Conservation (phyloP, 1,139 yeast species). For the Yamadazyma mexicana region DNA sequence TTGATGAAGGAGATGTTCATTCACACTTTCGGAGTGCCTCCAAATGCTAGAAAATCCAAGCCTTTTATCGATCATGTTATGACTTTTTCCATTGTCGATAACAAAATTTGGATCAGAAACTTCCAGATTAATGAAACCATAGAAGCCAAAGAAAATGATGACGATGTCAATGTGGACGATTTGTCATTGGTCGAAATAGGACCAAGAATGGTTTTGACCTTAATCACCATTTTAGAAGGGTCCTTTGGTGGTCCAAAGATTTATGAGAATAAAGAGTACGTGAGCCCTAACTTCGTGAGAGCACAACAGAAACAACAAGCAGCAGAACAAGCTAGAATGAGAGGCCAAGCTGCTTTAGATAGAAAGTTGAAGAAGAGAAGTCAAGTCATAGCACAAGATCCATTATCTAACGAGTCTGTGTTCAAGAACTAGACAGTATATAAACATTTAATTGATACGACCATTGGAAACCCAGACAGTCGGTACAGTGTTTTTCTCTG, state of each 20-base stretch:
- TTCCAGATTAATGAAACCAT: constrained; percentile 84
- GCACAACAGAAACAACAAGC: constrained; percentile 81
- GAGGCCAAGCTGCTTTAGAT: constrained; percentile 79
- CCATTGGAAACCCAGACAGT: no score
- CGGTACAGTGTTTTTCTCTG: no score
- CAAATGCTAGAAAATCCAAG: constrained; percentile 88
- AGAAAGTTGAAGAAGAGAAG: constrained; percentile 77
- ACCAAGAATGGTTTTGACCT: constrained; percentile 92
- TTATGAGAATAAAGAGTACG: constrained; percentile 94
- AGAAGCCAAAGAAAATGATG: constrained; percentile 41
- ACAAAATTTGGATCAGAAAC: constrained; percentile 93
- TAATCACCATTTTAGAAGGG: constrained; percentile 90
- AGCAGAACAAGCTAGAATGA: constrained; percentile 74
- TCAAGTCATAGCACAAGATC: constrained; percentile 74
- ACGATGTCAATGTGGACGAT: constrained; percentile 44
- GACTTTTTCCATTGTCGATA: constrained; percentile 90
- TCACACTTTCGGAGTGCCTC: constrained; percentile 95
- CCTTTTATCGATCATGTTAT: constrained; percentile 95
- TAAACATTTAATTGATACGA: no score
- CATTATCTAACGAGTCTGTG: constrained; percentile 75
- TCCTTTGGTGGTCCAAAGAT: constrained; percentile 98
- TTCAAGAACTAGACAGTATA: constrained; percentile 45
- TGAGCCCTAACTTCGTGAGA: constrained; percentile 92
- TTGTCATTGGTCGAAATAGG: constrained; percentile 90
- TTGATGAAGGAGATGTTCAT: constrained; percentile 82